Conservation (phyloP, 139 green algal species). For the Pseudopediastrum boryanum region DNA sequence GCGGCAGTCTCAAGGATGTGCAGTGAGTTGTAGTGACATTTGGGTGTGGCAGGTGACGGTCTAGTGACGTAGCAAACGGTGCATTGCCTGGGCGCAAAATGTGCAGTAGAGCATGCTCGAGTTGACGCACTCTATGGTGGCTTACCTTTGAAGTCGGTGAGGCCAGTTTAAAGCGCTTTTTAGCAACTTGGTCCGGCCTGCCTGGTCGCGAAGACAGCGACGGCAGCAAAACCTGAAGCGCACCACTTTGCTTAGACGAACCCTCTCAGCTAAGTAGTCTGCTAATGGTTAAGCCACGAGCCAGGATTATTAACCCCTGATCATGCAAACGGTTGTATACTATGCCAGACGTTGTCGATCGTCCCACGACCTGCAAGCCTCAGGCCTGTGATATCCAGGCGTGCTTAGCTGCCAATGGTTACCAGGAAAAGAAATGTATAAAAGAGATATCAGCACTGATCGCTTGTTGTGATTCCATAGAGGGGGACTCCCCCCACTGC, state of each 20-base stretch:
- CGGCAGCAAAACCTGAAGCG: neutral
- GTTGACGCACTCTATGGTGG: too few relatives aligned
- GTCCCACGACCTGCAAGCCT: slow-evolving; percentile 15
- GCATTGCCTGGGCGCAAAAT: neutral
- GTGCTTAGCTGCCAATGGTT: slow-evolving; percentile 12
- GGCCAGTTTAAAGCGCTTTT: too few relatives aligned
- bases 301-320: neutral
- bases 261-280: neutral
- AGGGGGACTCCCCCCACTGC: slow-evolving; percentile 19
- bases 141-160: too few relatives aligned
- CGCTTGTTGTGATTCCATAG: slow-evolving; percentile 5
- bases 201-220: neutral
- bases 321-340: too few relatives aligned
- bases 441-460: slow-evolving; percentile 29
- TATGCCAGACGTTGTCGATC: too few relatives aligned
- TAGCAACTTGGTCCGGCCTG: neutral
- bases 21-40: neutral
- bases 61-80: slow-evolving; percentile 1
- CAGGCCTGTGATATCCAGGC: slow-evolving; percentile 31
- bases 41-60: neutral
- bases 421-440: slow-evolving; percentile 28
- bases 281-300: neutral
- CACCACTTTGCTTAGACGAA: neutral
- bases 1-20: neutral
- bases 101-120: too few relatives aligned